A percentile compares a stretch with the other conserved stretches of the same genome.
These are phyloP conservation scores for Entonaema liquescens DNA, from an alignment of 495 filamentous ascomycete species.

Conservation along the genomic window DNA sequence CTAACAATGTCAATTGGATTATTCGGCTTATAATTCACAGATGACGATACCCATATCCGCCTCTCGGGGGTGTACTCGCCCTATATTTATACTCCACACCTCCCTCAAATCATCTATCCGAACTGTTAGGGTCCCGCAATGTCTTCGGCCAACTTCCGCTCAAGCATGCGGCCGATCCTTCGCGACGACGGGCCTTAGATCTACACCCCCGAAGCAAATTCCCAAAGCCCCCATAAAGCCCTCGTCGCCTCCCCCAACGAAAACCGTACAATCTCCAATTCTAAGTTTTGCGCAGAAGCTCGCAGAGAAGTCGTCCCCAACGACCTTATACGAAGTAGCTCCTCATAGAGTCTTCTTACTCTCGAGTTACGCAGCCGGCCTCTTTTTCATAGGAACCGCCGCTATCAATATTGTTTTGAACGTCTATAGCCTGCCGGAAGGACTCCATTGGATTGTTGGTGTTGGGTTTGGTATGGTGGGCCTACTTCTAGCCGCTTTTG, in stretches of 20 bases:
- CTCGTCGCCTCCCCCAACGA: neutral
- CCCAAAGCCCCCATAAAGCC: neutral
- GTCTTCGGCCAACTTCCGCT: constrained; percentile 36
- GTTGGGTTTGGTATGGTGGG: constrained; percentile 55
- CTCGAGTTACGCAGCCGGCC: constrained; percentile 62
- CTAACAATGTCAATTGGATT: constrained; percentile 17
- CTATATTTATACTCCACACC: constrained; percentile 12
- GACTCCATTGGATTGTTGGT: constrained; percentile 53
- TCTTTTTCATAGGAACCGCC: constrained; percentile 67
- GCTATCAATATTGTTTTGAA: constrained; percentile 62
- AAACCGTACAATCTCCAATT: neutral
- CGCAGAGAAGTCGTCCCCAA: constrained; percentile 52
- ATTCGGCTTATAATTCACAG: neutral
- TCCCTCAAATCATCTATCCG: constrained; percentile 12
- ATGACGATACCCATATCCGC: constrained; percentile 21
- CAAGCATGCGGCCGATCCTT: constrained; percentile 42
- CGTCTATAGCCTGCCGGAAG: constrained; percentile 54
- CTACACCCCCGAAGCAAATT: constrained; percentile 12
- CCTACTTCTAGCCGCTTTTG: constrained; percentile 56
- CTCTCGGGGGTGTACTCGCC: constrained; percentile 27
- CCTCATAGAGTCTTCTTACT: constrained; percentile 67
- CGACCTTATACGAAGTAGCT: constrained; percentile 67
- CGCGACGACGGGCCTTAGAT: constrained; percentile 51
- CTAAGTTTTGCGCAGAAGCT: constrained; percentile 54
- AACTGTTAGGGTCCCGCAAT: neutral